Evolutionary conservation across 768 basidiomycete genomes (phyloP), one percentile per base, ranked within the genome.

Genomic region (Boletellus emodensis): DNA sequence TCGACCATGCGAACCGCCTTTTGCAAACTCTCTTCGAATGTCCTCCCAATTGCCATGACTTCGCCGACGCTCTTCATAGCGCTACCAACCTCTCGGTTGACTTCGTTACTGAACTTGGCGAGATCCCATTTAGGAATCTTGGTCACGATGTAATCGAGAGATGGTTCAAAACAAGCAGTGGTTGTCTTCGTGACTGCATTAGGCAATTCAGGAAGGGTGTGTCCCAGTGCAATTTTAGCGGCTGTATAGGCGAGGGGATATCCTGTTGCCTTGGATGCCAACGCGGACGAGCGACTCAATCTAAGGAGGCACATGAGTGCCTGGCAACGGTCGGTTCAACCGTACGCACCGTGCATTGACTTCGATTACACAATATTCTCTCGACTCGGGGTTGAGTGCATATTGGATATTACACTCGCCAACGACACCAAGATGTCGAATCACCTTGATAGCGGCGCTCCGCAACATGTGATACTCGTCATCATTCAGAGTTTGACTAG

Each of bases 121-220:
- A 99, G 76, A 73, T 99, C 96, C 95, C 96, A 98, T 69, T 97
- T 97, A 54, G 96, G 96, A 56, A 99, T 98, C 74, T 99, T 99
- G 43, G 94, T 96, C 53, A 99, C 96, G 63, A 99, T 96, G 71
- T 99, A 99, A 70, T 99, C 96, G 39, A 99, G 78, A 8, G 94
- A 95, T 22, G 96, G 95, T 66, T 99, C 96, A 71, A 98, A 99
- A 72, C 96, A 98, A 2, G 96, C 96, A 10, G 96, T 98, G 1
- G 96, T 99, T 3, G 94, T 95, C 75, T 98, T 99, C 44, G 96
- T 99, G 55, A 99, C 96, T 36, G 96, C 94, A 69, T 99, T 99
- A 13, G 95, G 95, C 18, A 98, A 80, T 75, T 97, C 95, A 6
- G 95, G 95, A 28, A 99, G 84, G 15, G 96, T 98, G 69, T 97